Percentiles rank a stretch among this genome's conserved stretches.
Evolutionary conservation across 1,139 yeast genomes (phyloP).

Genomic region (Nakaseomyces bracarensis): DNA sequence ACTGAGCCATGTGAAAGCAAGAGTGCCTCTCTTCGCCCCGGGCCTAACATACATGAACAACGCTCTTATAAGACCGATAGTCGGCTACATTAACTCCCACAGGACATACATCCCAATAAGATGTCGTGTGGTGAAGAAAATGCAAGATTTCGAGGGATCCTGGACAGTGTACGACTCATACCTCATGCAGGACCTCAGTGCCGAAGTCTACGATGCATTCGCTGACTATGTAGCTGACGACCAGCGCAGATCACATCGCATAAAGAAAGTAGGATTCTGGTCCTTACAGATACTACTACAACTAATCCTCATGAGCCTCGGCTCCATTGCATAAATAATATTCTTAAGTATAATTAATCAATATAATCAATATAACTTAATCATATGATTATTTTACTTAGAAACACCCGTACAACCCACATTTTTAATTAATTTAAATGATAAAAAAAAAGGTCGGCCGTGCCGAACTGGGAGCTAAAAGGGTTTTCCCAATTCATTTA

Average conservation of each 20-base stretch:
- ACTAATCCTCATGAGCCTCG: slow-evolving; percentile 70
- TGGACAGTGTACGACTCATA: slow-evolving; percentile 94
- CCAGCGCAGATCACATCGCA: slow-evolving; percentile 58
- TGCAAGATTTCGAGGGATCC: slow-evolving; percentile 82
- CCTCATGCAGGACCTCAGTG: slow-evolving; percentile 84
- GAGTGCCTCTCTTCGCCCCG: slow-evolving; percentile 75
- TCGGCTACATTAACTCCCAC: slow-evolving; percentile 85
- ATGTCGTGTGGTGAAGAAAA: slow-evolving; percentile 72
- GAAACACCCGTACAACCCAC: too few species aligned
- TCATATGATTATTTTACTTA: neutral
- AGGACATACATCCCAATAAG: slow-evolving; percentile 83
- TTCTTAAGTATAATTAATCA: too few species aligned
- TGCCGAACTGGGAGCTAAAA: too few species aligned
- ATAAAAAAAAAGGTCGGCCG: too few species aligned
- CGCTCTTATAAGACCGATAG: slow-evolving; percentile 89
- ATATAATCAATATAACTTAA: too few species aligned
- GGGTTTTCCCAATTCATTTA: too few species aligned
- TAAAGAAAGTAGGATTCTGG: slow-evolving; percentile 90
- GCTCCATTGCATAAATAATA: slow-evolving; percentile 44
- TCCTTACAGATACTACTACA: slow-evolving; percentile 78
- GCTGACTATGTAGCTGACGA: slow-evolving; percentile 85
- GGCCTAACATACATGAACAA: slow-evolving; percentile 83
- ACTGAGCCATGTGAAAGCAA: slow-evolving; percentile 78
- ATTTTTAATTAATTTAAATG: too few species aligned
- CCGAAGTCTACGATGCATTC: slow-evolving; percentile 85